These are phyloP conservation scores for Neurospora intermedia DNA, from an alignment of 495 filamentous ascomycete species.

Conservation along the genomic window DNA sequence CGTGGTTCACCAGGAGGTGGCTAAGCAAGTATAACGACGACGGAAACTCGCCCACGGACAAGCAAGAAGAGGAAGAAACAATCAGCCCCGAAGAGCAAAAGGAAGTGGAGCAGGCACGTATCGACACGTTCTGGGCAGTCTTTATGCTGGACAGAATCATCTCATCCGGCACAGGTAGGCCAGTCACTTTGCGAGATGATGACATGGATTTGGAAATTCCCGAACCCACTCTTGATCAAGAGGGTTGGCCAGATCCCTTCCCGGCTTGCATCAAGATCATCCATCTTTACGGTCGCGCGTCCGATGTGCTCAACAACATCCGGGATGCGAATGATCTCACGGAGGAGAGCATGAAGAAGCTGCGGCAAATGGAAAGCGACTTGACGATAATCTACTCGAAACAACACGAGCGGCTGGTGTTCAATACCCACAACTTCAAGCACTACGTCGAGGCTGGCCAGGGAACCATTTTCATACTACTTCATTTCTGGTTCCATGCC, in stretches of 20 bases:
- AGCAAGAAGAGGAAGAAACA: conserved; percentile 28
- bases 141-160: conserved; percentile 80
- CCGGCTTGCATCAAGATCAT: conserved; percentile 72
- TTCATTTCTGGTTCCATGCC: conserved; percentile 88
- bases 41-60: conserved; percentile 19
- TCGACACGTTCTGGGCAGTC: conserved; percentile 77
- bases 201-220: conserved; percentile 74
- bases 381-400: conserved; percentile 70
- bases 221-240: conserved; percentile 43
- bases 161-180: conserved; percentile 70
- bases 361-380: conserved; percentile 65
- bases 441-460: conserved; percentile 66
- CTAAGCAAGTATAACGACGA: conserved; percentile 22
- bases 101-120: conserved; percentile 56
- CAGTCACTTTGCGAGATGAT: conserved; percentile 68
- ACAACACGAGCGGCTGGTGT: conserved; percentile 59
- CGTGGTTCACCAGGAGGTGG: conserved; percentile 34
- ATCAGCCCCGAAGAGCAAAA: conserved; percentile 45
- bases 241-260: conserved; percentile 65
- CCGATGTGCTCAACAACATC: conserved; percentile 75
- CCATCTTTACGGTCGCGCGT: conserved; percentile 70
- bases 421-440: conserved; percentile 69
- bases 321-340: conserved; percentile 65
- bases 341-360: conserved; percentile 53
- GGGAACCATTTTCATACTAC: conserved; percentile 73